Evolutionary conservation across 2,329 filamentous ascomycete genomes (phyloP).

Genomic region (Phoma herbarum): DNA sequence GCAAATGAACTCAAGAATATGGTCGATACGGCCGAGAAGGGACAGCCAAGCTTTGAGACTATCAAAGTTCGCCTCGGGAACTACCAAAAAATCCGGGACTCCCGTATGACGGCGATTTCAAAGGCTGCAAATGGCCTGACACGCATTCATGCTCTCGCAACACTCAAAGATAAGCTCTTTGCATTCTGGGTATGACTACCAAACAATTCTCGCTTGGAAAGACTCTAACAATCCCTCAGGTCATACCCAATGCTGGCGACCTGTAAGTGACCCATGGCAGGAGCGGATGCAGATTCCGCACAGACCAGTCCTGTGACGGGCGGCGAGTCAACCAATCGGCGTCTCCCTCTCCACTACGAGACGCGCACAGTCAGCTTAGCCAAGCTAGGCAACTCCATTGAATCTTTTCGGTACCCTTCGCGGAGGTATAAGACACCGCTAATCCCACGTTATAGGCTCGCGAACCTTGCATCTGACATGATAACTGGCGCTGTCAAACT

Average conservation of each 20-base stretch:
- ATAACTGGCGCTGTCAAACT: constrained; percentile 23
- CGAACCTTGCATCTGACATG: constrained; percentile 18
- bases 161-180: constrained; percentile 23
- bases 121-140: constrained; percentile 20
- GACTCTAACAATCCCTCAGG: neutral
- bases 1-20: constrained; percentile 25
- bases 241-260: constrained; percentile 22
- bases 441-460: constrained; percentile 7
- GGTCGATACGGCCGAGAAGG: constrained; percentile 19
- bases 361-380: constrained; percentile 11
- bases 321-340: neutral
- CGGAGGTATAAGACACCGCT: neutral
- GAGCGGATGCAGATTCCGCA: neutral
- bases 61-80: constrained; percentile 17
- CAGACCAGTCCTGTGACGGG: neutral
- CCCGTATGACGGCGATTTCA: constrained; percentile 9
- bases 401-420: constrained; percentile 1
- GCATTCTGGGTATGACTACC: constrained; percentile 7
- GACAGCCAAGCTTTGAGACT: constrained; percentile 19
- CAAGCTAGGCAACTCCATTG: neutral
- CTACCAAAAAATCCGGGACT: constrained; percentile 24
- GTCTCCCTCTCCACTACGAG: neutral
- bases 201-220: no score
- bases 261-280: constrained; percentile 20
- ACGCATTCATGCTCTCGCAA: constrained; percentile 21